phyloP scores from a whole-genome alignment of 331 rosid genomes.

The Cydonia oblonga region DNA sequence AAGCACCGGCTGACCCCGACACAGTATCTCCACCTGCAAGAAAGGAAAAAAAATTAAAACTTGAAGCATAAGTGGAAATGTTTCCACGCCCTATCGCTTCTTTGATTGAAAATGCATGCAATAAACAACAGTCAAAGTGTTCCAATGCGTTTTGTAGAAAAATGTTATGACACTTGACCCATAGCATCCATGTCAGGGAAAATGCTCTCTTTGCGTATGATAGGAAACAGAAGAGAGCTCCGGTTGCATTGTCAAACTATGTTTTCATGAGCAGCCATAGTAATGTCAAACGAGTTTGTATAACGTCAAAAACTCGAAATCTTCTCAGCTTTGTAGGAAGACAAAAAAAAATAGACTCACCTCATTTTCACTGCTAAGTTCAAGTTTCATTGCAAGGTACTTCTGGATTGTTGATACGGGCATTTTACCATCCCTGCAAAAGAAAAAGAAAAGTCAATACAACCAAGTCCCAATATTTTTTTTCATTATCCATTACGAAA shows the following conservation, averaged over 20 bases:
- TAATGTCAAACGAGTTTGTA: not conserved
- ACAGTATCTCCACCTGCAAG: slow-evolving; percentile 72
- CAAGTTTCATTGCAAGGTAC: slow-evolving; percentile 81
- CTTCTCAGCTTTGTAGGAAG: not conserved
- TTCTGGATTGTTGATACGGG: slow-evolving; percentile 79
- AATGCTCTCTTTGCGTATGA: not conserved
- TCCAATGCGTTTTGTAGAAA: not conserved
- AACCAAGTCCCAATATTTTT: not conserved
- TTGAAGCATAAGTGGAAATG: not conserved
- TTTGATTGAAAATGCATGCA: not conserved
- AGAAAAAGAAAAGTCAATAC: slow-evolving; percentile 2
- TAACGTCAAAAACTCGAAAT: not conserved
- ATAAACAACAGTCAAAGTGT: not conserved
- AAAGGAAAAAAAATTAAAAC: not conserved
- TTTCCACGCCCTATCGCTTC: not conserved
- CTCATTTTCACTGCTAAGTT: slow-evolving; percentile 75
- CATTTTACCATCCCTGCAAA: slow-evolving; percentile 70
- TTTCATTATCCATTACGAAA: not conserved
- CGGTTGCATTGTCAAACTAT: not conserved
- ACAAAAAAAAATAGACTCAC: slow-evolving; percentile 32
- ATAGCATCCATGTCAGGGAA: not conserved
- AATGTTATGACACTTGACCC: not conserved
- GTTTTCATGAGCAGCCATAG: not conserved
- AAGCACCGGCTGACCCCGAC: slow-evolving; percentile 69
- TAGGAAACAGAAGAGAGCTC: not conserved